A percentile compares a stretch with the other conserved stretches of the same genome.
Evolutionary conservation across 2,329 filamentous ascomycete genomes (phyloP).

Genomic region (Diaporthe sp.): DNA sequence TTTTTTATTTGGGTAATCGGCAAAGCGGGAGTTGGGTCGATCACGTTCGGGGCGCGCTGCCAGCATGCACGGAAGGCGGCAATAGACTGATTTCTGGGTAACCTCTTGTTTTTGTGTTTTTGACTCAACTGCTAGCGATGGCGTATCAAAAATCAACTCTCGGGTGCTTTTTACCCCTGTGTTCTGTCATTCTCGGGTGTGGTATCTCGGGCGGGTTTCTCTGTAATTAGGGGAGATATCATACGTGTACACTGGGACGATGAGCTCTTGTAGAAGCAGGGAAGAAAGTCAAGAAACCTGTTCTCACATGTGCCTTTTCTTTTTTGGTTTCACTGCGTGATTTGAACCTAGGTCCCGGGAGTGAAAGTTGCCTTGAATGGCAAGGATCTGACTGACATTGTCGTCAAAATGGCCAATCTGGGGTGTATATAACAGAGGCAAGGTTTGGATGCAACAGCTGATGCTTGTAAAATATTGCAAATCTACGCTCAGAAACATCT

Average conservation of each 20-base stretch:
- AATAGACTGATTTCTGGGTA: conserved; percentile 38
- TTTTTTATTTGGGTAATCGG: neutral
- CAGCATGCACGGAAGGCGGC: conserved; percentile 34
- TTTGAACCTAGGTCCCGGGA: neutral
- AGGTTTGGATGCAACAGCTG: neutral
- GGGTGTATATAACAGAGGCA: neutral
- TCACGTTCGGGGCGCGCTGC: conserved; percentile 23
- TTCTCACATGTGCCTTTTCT: neutral
- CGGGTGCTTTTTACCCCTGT: neutral
- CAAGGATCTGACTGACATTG: neutral
- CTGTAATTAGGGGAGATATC: conserved; percentile 24
- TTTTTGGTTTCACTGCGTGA: neutral
- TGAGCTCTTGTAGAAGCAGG: neutral
- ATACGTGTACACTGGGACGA: conserved; percentile 8
- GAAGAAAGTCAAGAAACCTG: conserved; percentile 1
- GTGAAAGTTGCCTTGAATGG: neutral
- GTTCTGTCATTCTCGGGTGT: neutral
- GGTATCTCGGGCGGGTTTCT: conserved; percentile 2
- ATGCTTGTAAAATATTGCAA: neutral
- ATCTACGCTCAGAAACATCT: neutral
- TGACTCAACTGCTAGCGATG: conserved; percentile 38
- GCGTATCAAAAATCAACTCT: conserved; percentile 35
- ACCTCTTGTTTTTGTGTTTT: neutral
- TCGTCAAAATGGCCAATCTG: neutral
- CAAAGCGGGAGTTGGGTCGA: conserved; percentile 27